Percentiles rank a stretch among this genome's conserved stretches.
Conservation (phyloP, 352 stramenopile genomes). For the Phytophthora rubi region DNA sequence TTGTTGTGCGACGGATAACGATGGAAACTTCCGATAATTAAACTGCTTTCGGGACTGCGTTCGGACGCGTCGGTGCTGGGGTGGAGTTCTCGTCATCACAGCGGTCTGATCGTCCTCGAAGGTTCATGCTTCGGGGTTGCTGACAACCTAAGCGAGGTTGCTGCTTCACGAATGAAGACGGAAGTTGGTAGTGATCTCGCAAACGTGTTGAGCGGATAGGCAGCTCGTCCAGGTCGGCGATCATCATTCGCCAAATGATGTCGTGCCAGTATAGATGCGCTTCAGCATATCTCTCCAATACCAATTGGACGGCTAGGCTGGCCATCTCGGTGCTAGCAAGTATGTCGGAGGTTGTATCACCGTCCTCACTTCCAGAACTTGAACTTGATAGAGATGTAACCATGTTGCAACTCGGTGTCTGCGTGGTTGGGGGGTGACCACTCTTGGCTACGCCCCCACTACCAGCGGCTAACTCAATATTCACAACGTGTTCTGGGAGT, state of each 20-base stretch:
- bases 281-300: background rate
- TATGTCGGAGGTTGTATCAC: background rate
- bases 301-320: background rate
- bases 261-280: background rate
- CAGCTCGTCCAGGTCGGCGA: slow-evolving; percentile 10
- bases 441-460: background rate
- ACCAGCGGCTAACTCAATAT: slow-evolving; percentile 9
- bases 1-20: no score
- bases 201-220: slow-evolving; percentile 12
- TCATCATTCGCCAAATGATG: slow-evolving; percentile 7
- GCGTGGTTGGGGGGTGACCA: background rate
- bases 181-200: slow-evolving; percentile 9
- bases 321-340: background rate
- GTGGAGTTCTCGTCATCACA: background rate
- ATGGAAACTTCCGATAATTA: background rate
- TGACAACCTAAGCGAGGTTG: background rate
- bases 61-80: no score
- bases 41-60: background rate
- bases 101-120: background rate
- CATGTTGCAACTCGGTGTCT: background rate
- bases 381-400: background rate
- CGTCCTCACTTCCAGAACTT: background rate
- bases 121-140: background rate
- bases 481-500: slow-evolving; percentile 22
- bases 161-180: background rate